Percentiles rank a stretch among this genome's conserved stretches.
These are phyloP conservation scores for Lepiota subincarnata DNA, from an alignment of 768 basidiomycete species.

Conservation along the genomic window DNA sequence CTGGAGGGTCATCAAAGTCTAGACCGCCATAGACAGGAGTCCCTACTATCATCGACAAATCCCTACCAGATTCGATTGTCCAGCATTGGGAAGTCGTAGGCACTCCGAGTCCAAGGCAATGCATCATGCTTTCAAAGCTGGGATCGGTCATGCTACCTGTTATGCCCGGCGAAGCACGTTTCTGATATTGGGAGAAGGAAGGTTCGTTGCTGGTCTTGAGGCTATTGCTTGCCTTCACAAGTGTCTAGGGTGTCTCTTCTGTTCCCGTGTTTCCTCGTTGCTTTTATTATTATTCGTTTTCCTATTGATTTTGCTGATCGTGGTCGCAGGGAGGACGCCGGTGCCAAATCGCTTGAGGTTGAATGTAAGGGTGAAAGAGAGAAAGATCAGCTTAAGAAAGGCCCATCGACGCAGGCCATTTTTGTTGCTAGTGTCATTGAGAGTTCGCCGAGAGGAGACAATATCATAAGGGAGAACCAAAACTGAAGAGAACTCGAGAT, in stretches of 20 bases:
- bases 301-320: not conserved
- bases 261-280: not conserved
- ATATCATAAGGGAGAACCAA: too few species aligned
- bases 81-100: constrained; percentile 26
- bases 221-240: constrained; percentile 37
- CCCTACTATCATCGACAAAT: constrained; percentile 15
- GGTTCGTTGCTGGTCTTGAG: constrained; percentile 45
- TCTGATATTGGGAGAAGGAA: constrained; percentile 63
- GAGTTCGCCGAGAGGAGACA: constrained; percentile 33
- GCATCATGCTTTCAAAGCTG: constrained; percentile 69
- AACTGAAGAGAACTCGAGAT: too few species aligned
- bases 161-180: constrained; percentile 37
- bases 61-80: constrained; percentile 21
- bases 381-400: constrained; percentile 4
- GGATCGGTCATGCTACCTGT: constrained; percentile 49
- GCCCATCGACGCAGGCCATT: constrained; percentile 32
- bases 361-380: not conserved
- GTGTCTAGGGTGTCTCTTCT: constrained; percentile 34
- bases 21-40: constrained; percentile 19
- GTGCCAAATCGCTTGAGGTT: not conserved
- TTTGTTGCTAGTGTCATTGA: constrained; percentile 41
- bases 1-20: constrained; percentile 52
- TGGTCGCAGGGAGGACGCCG: not conserved
- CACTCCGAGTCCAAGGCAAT: constrained; percentile 48
- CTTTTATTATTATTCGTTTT: not conserved